Conservation (phyloP, 352 stramenopile species). For the Elongisporangium prolatum region DNA sequence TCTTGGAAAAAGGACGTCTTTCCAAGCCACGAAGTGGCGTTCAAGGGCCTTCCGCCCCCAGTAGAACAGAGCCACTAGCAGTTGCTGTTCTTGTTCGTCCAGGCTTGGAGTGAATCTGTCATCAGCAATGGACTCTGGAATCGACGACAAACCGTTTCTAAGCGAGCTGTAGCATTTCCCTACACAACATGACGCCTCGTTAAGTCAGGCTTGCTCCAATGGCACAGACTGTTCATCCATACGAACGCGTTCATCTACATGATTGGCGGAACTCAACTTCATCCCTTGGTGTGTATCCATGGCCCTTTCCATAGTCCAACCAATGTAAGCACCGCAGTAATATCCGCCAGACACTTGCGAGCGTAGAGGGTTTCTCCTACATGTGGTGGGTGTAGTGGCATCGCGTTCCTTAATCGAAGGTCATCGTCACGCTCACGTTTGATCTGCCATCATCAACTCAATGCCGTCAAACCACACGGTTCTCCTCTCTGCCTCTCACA, state of each 20-base stretch:
- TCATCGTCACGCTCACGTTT: not conserved
- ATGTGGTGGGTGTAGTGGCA: not conserved
- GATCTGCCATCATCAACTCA: not conserved
- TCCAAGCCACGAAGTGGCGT: constrained; percentile 37
- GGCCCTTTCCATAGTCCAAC: not conserved
- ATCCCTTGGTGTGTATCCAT: not conserved
- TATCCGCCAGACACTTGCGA: not conserved
- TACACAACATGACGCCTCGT: not conserved
- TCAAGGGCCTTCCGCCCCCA: constrained; percentile 38
- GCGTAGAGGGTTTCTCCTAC: not conserved
- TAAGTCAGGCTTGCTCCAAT: not conserved
- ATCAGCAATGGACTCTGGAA: not conserved
- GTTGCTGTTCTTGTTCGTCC: constrained; percentile 34
- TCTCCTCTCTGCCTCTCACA: too few species aligned
- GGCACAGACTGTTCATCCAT: not conserved
- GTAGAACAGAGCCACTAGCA: constrained; percentile 38
- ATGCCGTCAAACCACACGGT: not conserved
- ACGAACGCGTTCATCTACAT: not conserved
- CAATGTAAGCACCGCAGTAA: not conserved
- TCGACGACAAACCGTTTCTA: not conserved
- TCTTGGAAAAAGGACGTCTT: constrained; percentile 11
- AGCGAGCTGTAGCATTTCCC: not conserved
- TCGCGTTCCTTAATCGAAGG: not conserved
- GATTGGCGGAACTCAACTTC: not conserved
- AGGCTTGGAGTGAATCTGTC: constrained; percentile 3